These are phyloP conservation scores for Halophytophthora batemanensis DNA, from an alignment of 352 stramenopile genomes.

Conservation along the genomic window DNA sequence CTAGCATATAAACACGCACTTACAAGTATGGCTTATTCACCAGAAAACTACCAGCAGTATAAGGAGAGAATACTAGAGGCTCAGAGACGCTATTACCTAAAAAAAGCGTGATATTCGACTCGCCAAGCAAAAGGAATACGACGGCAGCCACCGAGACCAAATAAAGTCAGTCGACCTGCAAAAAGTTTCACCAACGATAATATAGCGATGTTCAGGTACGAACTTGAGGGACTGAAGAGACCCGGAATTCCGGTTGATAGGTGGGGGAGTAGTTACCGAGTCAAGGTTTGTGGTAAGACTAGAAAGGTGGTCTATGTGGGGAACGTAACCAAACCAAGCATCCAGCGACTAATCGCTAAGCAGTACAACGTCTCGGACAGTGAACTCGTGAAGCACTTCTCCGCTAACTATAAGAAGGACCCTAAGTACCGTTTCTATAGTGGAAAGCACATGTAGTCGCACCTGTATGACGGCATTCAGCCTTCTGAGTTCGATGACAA, in stretches of 20 bases:
- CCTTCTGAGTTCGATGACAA: constrained; percentile 1
- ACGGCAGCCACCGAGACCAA: background rate
- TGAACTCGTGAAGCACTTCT: background rate
- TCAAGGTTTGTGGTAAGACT: constrained; percentile 1
- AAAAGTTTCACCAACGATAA: background rate
- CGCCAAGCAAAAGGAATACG: background rate
- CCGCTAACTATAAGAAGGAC: background rate
- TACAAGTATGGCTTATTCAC: background rate
- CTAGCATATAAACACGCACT: background rate
- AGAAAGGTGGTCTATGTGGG: constrained; percentile 2
- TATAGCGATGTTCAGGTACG: background rate
- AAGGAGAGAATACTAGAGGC: background rate
- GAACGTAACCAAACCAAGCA: background rate
- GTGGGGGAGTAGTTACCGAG: constrained; percentile 5
- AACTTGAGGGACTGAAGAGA: background rate
- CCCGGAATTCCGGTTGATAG: constrained; percentile 1
- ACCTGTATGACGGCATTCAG: constrained; percentile 2
- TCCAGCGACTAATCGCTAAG: constrained; percentile 3
- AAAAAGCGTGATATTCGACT: background rate
- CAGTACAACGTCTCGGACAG: background rate
- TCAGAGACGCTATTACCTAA: background rate
- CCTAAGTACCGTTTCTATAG: background rate
- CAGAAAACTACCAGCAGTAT: background rate
- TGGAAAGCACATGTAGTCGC: background rate
- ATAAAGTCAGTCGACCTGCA: background rate